Evolutionary conservation across 805 yeast species (phyloP), one percentile per base, ranked within the genome.

Genomic region (Alloascoidea africana): DNA sequence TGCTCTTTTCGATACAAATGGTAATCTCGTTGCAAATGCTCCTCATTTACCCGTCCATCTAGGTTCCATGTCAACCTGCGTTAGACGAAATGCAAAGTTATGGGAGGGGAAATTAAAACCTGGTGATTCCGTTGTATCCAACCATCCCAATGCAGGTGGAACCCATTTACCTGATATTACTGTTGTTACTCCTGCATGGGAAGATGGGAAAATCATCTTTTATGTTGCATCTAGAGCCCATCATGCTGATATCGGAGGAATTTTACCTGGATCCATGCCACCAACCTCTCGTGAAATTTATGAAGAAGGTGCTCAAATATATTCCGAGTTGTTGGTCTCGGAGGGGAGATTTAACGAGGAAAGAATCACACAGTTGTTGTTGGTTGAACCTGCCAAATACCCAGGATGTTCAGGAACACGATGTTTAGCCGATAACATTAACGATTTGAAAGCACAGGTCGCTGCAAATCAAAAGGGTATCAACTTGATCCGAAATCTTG

Each of bases 211-310:
- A 38, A 66, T 84, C 27, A 70, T 85, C 17, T 87, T 87, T 54
- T 87, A 84, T 65, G 86, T 84, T 11, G 97, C 96, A 0, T 78
- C 94, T 0, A 66, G 97, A 45, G 96, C 96, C 2, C 97, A 87
- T 58, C 97, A 89, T 58, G 87, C 96, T 4, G 97, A 87, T 56
- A 87, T 89, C 50, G 96, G 97, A 14, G 93, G 94, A 11, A 72
- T 79, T 41, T 59, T 84, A 27, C 94, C 96, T 1, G 96, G 96
- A 1, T 80, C 94, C 0, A 85, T 87, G 86, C 96, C 96, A 13
- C 94, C 96, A 5, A 76, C 80, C 51, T 84, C 96, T 2, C 83
- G 76, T 49, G 75, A 76, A 41, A 59, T 89, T 32, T 79, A 74
- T 65, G 87, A 87, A 51, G 96, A 87, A 58, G 97, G 96, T 34